Percentiles rank a stretch among this genome's conserved stretches.
Evolutionary conservation across 176 grass and related monocot species (phyloP).

Genomic region (Triticum timopheevii): DNA sequence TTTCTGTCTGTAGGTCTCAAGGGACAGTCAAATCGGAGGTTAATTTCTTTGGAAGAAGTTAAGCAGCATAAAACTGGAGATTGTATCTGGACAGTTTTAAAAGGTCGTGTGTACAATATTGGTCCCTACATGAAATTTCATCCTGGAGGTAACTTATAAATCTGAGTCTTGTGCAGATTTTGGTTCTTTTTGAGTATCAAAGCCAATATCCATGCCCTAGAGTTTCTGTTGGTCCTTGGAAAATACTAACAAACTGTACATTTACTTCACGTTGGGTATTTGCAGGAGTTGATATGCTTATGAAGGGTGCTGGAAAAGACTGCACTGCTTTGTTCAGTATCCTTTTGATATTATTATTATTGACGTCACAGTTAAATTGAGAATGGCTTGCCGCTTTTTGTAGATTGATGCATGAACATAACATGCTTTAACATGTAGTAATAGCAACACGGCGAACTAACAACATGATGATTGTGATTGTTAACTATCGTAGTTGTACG

Average conservation of each 20-base stretch:
- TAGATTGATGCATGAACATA: not conserved
- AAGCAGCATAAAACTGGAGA: conserved; percentile 83
- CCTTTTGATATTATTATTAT: conserved; percentile 45
- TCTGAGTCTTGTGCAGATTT: not conserved
- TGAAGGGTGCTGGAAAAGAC: conserved; percentile 92
- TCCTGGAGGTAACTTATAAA: conserved; percentile 67
- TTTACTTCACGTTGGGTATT: conserved; percentile 17
- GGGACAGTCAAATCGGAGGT: conserved; percentile 65
- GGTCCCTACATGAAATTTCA: conserved; percentile 97
- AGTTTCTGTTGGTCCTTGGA: not conserved
- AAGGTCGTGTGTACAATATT: conserved; percentile 93
- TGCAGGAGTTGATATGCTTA: conserved; percentile 95
- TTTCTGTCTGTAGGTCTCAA: conserved; percentile 54
- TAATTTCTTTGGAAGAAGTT: conserved; percentile 81
- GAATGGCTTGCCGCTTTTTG: conserved; percentile 1
- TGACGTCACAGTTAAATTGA: not conserved
- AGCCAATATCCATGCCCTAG: not conserved
- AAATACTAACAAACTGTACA: not conserved
- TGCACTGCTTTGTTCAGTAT: conserved; percentile 96
- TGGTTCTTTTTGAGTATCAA: conserved; percentile 17
- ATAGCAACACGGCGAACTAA: not conserved
- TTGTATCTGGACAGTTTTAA: conserved; percentile 89
- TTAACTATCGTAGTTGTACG: not conserved
- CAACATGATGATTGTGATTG: not conserved
- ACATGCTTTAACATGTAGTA: not conserved